Evolutionary conservation across 2,329 filamentous ascomycete genomes (phyloP).

Genomic region (Pseudocercospora fuligena): DNA sequence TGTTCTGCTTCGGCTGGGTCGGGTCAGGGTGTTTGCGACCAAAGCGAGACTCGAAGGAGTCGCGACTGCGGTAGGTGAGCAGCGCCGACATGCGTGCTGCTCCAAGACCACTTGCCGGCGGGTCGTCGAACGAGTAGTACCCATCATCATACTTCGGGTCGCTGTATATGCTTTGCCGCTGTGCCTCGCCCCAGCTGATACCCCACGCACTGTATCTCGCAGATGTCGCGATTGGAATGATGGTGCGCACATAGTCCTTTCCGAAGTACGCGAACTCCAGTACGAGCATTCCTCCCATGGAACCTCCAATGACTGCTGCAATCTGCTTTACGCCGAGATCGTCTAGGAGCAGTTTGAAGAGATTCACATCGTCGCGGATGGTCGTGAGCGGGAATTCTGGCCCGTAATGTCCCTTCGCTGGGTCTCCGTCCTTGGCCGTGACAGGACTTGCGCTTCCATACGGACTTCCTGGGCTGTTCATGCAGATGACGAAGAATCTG

Average conservation of each 20-base stretch:
- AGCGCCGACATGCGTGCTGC: slow-evolving; percentile 97
- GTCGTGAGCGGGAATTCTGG: slow-evolving; percentile 97
- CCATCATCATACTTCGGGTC: slow-evolving; percentile 98
- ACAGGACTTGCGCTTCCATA: slow-evolving; percentile 88
- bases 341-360: slow-evolving; percentile 80
- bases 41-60: slow-evolving; percentile 95
- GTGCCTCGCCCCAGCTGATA: slow-evolving; percentile 88
- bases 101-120: slow-evolving; percentile 82
- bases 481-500: slow-evolving; percentile 82
- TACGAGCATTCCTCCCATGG: slow-evolving; percentile 89
- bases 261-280: slow-evolving; percentile 92
- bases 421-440: slow-evolving; percentile 83
- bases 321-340: slow-evolving; percentile 79
- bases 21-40: slow-evolving; percentile 90
- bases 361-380: slow-evolving; percentile 89
- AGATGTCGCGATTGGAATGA: slow-evolving; percentile 84
- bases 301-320: slow-evolving; percentile 79
- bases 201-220: slow-evolving; percentile 86
- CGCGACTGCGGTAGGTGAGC: slow-evolving; percentile 91
- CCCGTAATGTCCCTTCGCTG: slow-evolving; percentile 76
- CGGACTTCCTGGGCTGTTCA: slow-evolving; percentile 83
- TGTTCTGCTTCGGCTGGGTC: slow-evolving; percentile 74
- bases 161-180: slow-evolving; percentile 92
- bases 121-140: slow-evolving; percentile 87
- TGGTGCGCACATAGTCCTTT: slow-evolving; percentile 77